These are phyloP conservation scores for Colletotrichum somersetense DNA, from an alignment of 2,329 filamentous ascomycete species.

Conservation along the genomic window DNA sequence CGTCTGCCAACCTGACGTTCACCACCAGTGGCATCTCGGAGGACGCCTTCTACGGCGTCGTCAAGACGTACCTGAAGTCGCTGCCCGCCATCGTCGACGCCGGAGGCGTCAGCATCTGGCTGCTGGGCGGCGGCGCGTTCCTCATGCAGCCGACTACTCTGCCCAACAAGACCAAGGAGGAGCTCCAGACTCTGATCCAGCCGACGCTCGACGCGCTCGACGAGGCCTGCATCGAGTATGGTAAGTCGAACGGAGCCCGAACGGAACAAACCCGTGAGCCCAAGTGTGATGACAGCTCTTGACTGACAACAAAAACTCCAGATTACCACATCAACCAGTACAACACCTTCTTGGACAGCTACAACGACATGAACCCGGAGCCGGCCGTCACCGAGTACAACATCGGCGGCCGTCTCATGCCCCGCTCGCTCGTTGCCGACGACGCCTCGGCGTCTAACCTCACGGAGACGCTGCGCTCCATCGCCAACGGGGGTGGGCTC, in stretches of 20 bases:
- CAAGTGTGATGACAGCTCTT: neutral
- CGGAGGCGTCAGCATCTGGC: conserved; percentile 37
- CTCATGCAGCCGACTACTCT: conserved; percentile 52
- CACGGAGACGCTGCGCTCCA: conserved; percentile 8
- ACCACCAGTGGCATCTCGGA: conserved; percentile 42
- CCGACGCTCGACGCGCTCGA: conserved; percentile 53
- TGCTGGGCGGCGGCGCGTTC: conserved; percentile 21
- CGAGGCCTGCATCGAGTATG: conserved; percentile 45
- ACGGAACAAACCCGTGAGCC: too few species aligned
- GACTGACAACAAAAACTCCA: neutral
- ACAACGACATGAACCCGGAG: conserved; percentile 42
- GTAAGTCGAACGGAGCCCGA: conserved; percentile 19
- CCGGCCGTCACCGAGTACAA: conserved; percentile 39
- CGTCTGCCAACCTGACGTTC: conserved; percentile 60
- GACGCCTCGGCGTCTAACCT: conserved; percentile 13
- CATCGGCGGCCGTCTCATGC: conserved; percentile 34
- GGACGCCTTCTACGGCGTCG: conserved; percentile 44
- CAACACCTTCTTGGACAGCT: conserved; percentile 45
- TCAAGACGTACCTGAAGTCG: conserved; percentile 24
- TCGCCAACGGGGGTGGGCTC: conserved; percentile 23
- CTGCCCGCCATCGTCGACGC: conserved; percentile 36
- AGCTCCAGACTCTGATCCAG: conserved; percentile 55
- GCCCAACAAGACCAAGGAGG: conserved; percentile 55
- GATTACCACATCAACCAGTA: conserved; percentile 46
- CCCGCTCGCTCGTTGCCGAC: conserved; percentile 29